phyloP scores from a whole-genome alignment of 2,329 filamentous ascomycete species.

The Blastomyces parvus region DNA sequence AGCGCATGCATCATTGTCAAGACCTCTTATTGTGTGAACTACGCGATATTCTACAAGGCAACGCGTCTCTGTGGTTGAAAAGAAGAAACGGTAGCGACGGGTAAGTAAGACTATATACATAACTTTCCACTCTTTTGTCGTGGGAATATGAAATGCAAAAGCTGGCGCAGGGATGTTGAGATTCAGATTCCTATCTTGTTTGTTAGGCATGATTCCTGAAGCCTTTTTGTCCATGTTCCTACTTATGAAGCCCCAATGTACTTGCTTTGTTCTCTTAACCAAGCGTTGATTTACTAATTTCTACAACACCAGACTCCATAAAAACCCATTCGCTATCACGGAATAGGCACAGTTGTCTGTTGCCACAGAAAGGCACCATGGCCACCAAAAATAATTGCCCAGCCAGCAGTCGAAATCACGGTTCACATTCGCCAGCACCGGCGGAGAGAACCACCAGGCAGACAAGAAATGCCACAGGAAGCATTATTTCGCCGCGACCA shows the following conservation, averaged over 20 bases:
- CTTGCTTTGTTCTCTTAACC: not conserved
- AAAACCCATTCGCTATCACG: not conserved
- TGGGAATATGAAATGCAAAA: not conserved
- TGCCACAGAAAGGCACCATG: not conserved
- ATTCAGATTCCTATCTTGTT: not conserved
- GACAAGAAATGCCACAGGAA: not conserved
- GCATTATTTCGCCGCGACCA: not conserved
- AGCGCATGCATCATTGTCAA: not conserved
- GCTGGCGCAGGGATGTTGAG: not conserved
- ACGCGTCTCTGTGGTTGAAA: not conserved
- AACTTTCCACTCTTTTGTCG: not conserved
- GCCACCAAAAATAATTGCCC: not conserved
- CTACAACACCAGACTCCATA: not conserved
- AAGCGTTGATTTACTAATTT: slow-evolving; percentile 1
- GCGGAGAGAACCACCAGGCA: not conserved
- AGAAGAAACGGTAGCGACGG: not conserved
- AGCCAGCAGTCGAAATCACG: not conserved
- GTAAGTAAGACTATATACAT: not conserved
- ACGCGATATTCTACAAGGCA: not conserved
- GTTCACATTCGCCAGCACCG: not conserved
- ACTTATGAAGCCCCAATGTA: not conserved
- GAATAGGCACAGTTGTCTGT: not conserved
- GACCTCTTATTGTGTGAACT: not conserved
- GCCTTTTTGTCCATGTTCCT: not conserved
- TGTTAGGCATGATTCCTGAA: not conserved